A percentile compares a stretch with the other conserved stretches of the same genome.
Conservation (phyloP, 2,329 filamentous ascomycete genomes). For the Akanthomyces dipterigenus region DNA sequence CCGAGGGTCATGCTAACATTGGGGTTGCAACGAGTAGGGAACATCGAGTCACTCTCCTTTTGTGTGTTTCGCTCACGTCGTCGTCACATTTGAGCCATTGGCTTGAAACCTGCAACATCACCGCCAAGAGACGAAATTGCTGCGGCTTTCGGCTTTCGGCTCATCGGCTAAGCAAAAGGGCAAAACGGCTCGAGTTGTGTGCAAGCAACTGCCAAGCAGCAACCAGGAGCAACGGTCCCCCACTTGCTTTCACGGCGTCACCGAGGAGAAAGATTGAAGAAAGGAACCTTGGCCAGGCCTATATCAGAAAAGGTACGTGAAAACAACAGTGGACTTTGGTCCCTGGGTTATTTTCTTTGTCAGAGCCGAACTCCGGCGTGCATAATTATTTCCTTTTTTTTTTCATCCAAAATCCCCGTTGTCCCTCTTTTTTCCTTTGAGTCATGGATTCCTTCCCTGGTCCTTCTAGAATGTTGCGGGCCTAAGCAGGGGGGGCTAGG, state of each 20-base stretch:
- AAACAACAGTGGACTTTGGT: background rate
- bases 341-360: background rate
- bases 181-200: too few relatives aligned
- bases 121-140: background rate
- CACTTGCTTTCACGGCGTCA: background rate
- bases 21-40: too few relatives aligned
- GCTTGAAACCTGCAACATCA: background rate
- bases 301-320: background rate
- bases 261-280: background rate
- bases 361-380: background rate
- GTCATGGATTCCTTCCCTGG: background rate
- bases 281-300: background rate
- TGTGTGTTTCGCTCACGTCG: background rate
- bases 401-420: background rate
- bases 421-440: background rate
- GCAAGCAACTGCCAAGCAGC: too few relatives aligned
- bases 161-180: too few relatives aligned
- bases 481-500: background rate
- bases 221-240: background rate
- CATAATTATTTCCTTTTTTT: background rate
- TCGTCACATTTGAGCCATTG: background rate
- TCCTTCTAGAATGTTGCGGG: conserved; percentile 7
- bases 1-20: too few relatives aligned
- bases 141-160: too few relatives aligned
- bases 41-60: background rate